Evolutionary conservation across 1,139 yeast genomes (phyloP).

Genomic region (Geotrichum bryndzae): DNA sequence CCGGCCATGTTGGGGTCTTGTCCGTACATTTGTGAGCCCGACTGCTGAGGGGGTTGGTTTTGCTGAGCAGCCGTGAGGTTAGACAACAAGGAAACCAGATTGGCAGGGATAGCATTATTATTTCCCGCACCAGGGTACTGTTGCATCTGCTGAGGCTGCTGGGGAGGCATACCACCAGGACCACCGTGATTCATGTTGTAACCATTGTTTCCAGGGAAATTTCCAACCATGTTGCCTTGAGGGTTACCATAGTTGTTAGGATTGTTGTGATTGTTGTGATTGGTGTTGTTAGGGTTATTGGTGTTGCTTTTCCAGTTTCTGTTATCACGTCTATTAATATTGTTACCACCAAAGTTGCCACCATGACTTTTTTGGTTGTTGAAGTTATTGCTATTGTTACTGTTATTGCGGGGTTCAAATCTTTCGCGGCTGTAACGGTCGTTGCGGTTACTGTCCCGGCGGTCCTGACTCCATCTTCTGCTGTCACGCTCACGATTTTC

Average conservation of each 20-base stretch:
- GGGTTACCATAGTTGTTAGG: background rate
- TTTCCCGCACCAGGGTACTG: conserved; percentile 3
- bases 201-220: conserved; percentile 1
- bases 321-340: background rate
- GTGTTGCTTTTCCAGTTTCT: conserved; percentile 2
- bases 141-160: conserved; percentile 8
- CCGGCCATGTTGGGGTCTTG: conserved; percentile 18
- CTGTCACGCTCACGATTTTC: conserved; percentile 12
- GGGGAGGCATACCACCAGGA: conserved; percentile 30
- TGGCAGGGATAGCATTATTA: conserved; percentile 11
- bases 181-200: conserved; percentile 32
- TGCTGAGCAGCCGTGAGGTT: conserved; percentile 10
- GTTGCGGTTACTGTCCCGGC: conserved; percentile 8
- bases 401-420: conserved; percentile 1
- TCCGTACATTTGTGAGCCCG: conserved; percentile 3
- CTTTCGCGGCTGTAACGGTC: conserved; percentile 8
- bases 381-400: conserved; percentile 1
- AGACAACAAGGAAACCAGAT: conserved; percentile 13
- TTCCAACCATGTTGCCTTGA: conserved; percentile 1
- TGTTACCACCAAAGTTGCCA: conserved; percentile 7
- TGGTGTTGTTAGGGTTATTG: conserved; percentile 3
- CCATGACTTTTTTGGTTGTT: background rate
- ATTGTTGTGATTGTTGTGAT: conserved; percentile 6
- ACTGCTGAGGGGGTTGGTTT: conserved; percentile 1
- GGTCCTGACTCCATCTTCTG: conserved; percentile 9